Evolutionary conservation across 805 yeast species (phyloP), one percentile per base, ranked within the genome.

Genomic region (Saturnispora galanensis): DNA sequence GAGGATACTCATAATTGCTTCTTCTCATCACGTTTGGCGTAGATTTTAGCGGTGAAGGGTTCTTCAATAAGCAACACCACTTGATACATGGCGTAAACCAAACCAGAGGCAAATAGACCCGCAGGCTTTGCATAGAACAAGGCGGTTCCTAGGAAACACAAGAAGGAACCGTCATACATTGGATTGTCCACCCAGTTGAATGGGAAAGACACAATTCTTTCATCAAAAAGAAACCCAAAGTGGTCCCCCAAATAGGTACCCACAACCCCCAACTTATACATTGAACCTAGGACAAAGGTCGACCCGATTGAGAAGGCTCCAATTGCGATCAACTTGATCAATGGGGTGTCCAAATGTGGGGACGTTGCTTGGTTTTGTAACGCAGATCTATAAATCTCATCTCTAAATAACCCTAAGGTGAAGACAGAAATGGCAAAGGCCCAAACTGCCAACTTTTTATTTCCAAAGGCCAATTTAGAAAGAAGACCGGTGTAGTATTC

Each of bases 181-280:
- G 98, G 98, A 64, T 93, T 90, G 57, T 87, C 81, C 51, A 81
- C 74, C 46, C 89, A 77, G 56, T 81, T 89, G 74, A 93, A 93
- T 12, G 98, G 98, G 74, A 93, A 93, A 1, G 84, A 79, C 13
- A 90, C 82, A 48, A 93, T 96, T 58, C 95, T 76, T 51, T 84
- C 76, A 50, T 81, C 79, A 93, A 90, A 93, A 55, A 93, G 73
- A 56, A 93, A 89, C 1, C 97, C 97, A 65, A 93, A 93, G 67
- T 93, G 94, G 64, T 93, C 98, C 36, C 98, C 98, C 49, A 93
- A 67, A 58, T 93, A 93, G 10, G 98, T 93, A 18, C 98, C 98
- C 11, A 96, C 90, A 49, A 93, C 77, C 18, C 98, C 98, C 52
- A 93, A 71, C 11, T 83, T 82, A 68, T 78, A 90, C 97, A 93